Conservation (phyloP, 2,329 filamentous ascomycete genomes). For the Arthroderma uncinatum region DNA sequence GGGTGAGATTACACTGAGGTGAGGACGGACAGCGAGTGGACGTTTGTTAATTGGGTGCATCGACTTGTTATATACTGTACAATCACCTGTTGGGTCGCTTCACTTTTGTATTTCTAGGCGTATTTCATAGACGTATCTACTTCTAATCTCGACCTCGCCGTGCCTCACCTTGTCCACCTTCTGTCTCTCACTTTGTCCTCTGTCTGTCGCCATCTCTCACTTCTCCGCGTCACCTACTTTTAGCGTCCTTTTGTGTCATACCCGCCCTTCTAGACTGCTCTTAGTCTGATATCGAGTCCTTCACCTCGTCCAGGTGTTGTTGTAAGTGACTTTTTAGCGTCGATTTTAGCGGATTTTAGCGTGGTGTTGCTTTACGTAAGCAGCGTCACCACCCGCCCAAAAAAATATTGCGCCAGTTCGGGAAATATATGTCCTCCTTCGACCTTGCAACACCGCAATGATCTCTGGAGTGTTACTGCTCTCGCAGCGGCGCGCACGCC, state of each 20-base stretch:
- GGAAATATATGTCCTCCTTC: neutral
- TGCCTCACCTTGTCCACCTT: neutral
- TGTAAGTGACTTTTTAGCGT: neutral
- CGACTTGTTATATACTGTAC: neutral
- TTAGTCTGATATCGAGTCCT: too few species aligned
- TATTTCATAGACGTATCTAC: neutral
- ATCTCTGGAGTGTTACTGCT: neutral
- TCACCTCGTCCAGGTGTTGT: neutral
- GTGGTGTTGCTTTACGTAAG: neutral
- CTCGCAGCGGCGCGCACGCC: neutral
- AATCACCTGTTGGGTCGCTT: neutral
- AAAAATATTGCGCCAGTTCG: slow-evolving; percentile 1
- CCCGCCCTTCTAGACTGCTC: too few species aligned
- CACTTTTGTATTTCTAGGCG: slow-evolving; percentile 5
- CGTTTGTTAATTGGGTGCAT: neutral
- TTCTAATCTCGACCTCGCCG: neutral
- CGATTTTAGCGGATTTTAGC: neutral
- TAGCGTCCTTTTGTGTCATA: too few species aligned
- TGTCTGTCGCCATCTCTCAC: too few species aligned
- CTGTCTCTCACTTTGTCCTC: neutral
- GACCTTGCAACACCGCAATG: neutral
- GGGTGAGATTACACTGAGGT: slow-evolving; percentile 68
- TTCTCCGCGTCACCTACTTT: too few species aligned
- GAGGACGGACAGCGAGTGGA: neutral
- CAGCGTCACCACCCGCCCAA: neutral